Conservation (phyloP, 1,139 yeast genomes). For the Kodamaea sp. region DNA sequence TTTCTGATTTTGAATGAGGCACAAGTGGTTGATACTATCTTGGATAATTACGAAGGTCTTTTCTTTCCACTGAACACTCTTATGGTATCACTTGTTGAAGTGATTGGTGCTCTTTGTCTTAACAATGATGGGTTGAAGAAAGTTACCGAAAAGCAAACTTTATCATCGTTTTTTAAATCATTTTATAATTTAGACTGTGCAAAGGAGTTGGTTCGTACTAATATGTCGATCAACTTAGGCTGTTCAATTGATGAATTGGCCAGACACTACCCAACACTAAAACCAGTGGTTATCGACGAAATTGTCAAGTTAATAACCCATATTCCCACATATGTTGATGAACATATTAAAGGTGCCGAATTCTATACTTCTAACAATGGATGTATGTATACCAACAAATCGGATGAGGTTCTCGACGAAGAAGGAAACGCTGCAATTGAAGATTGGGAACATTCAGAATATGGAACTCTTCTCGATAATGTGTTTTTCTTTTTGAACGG, state of each 20-base stretch:
- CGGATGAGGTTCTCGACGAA: slow-evolving; percentile 38
- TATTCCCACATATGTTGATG: slow-evolving; percentile 38
- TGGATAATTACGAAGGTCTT: slow-evolving; percentile 51
- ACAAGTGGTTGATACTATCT: slow-evolving; percentile 60
- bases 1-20: slow-evolving; percentile 79
- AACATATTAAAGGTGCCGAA: slow-evolving; percentile 34
- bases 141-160: slow-evolving; percentile 45
- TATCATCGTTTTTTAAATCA: slow-evolving; percentile 49
- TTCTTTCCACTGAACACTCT: slow-evolving; percentile 58
- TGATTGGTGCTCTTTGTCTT: slow-evolving; percentile 79
- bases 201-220: slow-evolving; percentile 38
- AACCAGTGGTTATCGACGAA: slow-evolving; percentile 54
- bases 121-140: slow-evolving; percentile 68
- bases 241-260: slow-evolving; percentile 75
- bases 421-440: slow-evolving; percentile 36
- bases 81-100: slow-evolving; percentile 64
- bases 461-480: slow-evolving; percentile 39
- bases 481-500: slow-evolving; percentile 45
- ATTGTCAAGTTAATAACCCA: slow-evolving; percentile 45
- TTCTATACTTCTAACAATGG: slow-evolving; percentile 44
- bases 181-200: slow-evolving; percentile 50
- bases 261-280: slow-evolving; percentile 75
- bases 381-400: slow-evolving; percentile 36
- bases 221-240: slow-evolving; percentile 50
- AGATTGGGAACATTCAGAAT: slow-evolving; percentile 51